A percentile compares a stretch with the other conserved stretches of the same genome.
phyloP scores from a whole-genome alignment of 2,329 filamentous ascomycete genomes.

The Xylaria sp. region DNA sequence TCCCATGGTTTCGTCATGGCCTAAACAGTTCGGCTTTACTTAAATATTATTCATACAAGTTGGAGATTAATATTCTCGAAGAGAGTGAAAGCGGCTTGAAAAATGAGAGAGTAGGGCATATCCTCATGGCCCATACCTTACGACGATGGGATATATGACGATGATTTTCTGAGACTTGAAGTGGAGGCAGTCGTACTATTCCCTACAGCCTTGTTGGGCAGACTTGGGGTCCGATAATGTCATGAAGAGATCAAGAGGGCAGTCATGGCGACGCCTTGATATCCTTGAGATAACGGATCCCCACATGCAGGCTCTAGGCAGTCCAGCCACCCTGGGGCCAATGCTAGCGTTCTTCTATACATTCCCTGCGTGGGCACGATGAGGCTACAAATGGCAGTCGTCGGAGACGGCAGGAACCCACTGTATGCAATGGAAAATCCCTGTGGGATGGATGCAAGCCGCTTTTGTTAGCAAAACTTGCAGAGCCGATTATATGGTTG shows the following conservation, averaged over 20 bases:
- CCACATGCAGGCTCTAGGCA: conserved; percentile 15
- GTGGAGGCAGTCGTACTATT: background rate
- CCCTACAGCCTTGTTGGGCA: conserved; percentile 19
- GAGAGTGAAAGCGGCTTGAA: background rate
- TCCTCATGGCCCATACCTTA: background rate
- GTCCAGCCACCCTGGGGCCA: background rate
- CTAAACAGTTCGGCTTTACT: background rate
- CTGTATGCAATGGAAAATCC: background rate
- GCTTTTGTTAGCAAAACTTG: background rate
- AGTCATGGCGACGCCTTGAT: background rate
- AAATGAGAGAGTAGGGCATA: background rate
- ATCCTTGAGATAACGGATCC: background rate
- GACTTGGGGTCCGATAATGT: background rate
- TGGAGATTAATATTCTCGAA: background rate
- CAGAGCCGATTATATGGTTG: background rate
- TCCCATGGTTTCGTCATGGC: conserved; percentile 39
- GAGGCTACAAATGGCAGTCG: conserved; percentile 17
- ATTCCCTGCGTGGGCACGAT: background rate
- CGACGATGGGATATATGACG: background rate
- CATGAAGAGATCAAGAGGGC: background rate
- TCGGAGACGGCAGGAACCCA: background rate
- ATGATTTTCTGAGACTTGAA: background rate
- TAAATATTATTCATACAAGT: background rate
- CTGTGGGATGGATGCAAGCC: background rate
- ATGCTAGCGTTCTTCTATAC: background rate